Conservation (phyloP, 225 moss, liverwort and hornwort species). For the Bryum argenteum region DNA sequence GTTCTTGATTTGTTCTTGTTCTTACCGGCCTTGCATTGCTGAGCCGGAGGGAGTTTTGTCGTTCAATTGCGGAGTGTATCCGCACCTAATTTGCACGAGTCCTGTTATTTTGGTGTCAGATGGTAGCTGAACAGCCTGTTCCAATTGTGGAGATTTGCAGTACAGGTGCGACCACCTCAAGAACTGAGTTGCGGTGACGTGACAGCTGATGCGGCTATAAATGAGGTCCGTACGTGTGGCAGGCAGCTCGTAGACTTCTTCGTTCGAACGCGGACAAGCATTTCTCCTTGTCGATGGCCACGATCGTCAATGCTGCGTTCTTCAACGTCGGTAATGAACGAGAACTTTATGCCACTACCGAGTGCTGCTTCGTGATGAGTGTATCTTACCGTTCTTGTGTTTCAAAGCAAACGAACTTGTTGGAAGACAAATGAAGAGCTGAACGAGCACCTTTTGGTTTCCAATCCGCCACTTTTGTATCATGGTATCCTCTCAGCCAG, state of each 20-base stretch:
- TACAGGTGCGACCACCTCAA: neutral
- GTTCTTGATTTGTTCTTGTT: neutral
- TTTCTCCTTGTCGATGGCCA: neutral
- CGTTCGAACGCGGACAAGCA: neutral
- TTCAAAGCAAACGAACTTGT: neutral
- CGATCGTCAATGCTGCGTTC: slow-evolving; percentile 7
- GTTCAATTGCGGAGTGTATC: slow-evolving; percentile 6
- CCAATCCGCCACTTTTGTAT: slow-evolving; percentile 8
- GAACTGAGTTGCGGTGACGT: slow-evolving; percentile 3
- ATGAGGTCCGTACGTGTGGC: neutral
- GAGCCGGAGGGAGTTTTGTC: slow-evolving; percentile 15
- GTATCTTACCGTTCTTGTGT: neutral
- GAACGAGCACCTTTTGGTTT: neutral
- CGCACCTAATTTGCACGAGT: neutral
- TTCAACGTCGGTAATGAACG: neutral
- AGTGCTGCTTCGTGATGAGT: slow-evolving; percentile 9
- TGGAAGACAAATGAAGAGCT: neutral
- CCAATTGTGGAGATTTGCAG: slow-evolving; percentile 1
- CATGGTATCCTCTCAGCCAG: neutral
- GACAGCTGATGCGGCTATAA: neutral
- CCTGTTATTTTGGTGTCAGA: slow-evolving; percentile 14
- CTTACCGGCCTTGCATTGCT: neutral
- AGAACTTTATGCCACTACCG: neutral
- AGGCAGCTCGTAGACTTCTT: neutral
- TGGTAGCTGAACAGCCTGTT: slow-evolving; percentile 20